These are phyloP conservation scores for Ceratobasidium sp. DNA, from an alignment of 1,284 basidiomycete species.

Conservation along the genomic window DNA sequence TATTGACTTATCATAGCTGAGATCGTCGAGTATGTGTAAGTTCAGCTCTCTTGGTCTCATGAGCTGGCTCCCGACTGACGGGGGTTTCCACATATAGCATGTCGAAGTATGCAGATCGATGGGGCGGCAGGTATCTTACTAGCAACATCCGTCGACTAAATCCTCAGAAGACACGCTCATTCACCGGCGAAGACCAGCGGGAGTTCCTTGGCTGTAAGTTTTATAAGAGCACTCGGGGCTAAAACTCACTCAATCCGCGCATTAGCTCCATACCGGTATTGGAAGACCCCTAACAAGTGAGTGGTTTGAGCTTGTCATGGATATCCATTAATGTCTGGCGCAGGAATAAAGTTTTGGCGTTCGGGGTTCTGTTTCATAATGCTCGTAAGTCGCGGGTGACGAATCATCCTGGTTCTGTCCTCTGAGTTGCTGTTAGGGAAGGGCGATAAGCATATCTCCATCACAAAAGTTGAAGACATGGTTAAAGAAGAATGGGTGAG, in stretches of 20 bases:
- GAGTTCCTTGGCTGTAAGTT: neutral
- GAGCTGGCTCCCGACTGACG: neutral
- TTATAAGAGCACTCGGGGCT: neutral
- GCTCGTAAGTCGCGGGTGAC: too few species aligned
- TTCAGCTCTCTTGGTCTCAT: neutral
- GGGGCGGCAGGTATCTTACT: neutral
- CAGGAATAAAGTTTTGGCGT: neutral
- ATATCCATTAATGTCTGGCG: neutral
- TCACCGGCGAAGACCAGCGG: neutral
- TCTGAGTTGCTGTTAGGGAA: too few species aligned
- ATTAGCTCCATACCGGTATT: neutral
- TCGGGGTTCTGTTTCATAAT: neutral
- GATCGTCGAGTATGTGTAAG: slow-evolving; percentile 7
- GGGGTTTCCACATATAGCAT: neutral
- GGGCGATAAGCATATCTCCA: too few species aligned
- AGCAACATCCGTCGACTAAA: slow-evolving; percentile 4
- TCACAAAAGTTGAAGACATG: too few species aligned
- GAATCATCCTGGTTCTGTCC: too few species aligned
- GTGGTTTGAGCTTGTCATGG: neutral
- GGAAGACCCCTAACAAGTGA: neutral
- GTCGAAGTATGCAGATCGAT: neutral
- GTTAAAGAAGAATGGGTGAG: too few species aligned
- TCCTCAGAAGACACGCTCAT: neutral
- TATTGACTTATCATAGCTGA: neutral
- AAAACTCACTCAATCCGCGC: neutral